Base-by-base conservation (phyloP, 108 stramenopile genomes). In the Aurantiochytrium sp. region DNA sequence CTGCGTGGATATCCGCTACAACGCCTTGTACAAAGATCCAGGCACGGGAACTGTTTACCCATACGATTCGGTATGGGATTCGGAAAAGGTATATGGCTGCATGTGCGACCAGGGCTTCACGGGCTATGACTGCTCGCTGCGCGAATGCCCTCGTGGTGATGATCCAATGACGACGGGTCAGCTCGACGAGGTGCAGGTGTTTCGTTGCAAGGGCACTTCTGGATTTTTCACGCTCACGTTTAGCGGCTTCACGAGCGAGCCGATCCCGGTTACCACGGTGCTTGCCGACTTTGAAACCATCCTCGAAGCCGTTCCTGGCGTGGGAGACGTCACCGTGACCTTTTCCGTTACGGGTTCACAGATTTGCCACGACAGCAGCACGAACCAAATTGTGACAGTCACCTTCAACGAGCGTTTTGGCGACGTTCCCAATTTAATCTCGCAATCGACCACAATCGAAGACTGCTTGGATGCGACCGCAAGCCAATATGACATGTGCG, bases 1-100 rank as follows among this genome's bases (percentile, higher is more conserved):
- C 42, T 95, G 94, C 91, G 90, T 91, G 90, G 95, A 94, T 47
- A 93, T 95, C 88, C 94, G 93, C 89, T 89, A 95, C 60, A 94
- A 96, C 28, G 96, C 95, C n/a, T 35, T 53, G 6, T 83, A 53
- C 28, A 83, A 83, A 53, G 51, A 83, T 45, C 76, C 76, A 1
- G 76, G 76, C 51, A 16, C 12, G 4, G 76, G 76, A 6, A 83
- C 49, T 21, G 76, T 83, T 6, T 83, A 83, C 76, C 16, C 76
- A 2, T 72, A 88, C 28, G 60, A 90, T 49, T 18, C 42, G 58
- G 47, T 87, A 6, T 95, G 95, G 95, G 95, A 95, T 44, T 93
- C 94, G 45, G 73, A 95, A 29, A 44, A 58, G 73, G n/a, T 94
- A 25, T 72, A 91, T 28, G 93, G 93, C 49, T 95, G 95, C 90